Evolutionary conservation across 257 asterid genomes (phyloP), one percentile per base, ranked within the genome.

Genomic region (Nicotiana obtusifolia): DNA sequence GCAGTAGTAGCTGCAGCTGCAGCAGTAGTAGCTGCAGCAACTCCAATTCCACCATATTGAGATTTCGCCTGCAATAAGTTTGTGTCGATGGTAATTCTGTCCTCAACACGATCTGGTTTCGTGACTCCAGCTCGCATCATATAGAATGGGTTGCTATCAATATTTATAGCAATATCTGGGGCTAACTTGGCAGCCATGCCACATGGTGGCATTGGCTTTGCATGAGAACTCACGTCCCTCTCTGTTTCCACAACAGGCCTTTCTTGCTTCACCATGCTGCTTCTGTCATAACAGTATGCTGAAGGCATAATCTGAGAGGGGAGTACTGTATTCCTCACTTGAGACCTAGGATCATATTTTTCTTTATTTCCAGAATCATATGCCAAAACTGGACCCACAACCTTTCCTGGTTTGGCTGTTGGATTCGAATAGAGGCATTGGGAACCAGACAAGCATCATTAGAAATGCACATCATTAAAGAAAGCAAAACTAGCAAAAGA

Each of bases 361-460:
- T 88, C 90, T 83, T 88, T 89, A 80, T 80, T 88, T 37, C 87
- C 88, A 10, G 59, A 86, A 78, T 88, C 96, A 10, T 83, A 84
- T 3, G 86, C 84, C 78, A 90, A 62, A 76, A 82, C 85, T 22
- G 92, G 91, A 54, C 93, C 92, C 22, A 91, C 85, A 20, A 86
- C 89, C 84, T 90, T 90, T 15, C 97, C 97, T 8, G 94, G 93
- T 84, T 89, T 93, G 28, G 92, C 96, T 89, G 93, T 10, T 60
- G 44, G 71, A 41, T 76, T 52, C 44, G 37, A 65, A 82, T 30
- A 49, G 47, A 82, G 47, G 57, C 37, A 69, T 57, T 64, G 20
- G n/a, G 75, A 52, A 62, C 35, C 52, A 62, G 41, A 68, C 10
- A 47, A 44, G 26, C 59, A 53, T 49, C 19, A 14, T 47, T 44